Evolutionary conservation across 257 asterid species (phyloP).

Genomic region (Petunia secreta): DNA sequence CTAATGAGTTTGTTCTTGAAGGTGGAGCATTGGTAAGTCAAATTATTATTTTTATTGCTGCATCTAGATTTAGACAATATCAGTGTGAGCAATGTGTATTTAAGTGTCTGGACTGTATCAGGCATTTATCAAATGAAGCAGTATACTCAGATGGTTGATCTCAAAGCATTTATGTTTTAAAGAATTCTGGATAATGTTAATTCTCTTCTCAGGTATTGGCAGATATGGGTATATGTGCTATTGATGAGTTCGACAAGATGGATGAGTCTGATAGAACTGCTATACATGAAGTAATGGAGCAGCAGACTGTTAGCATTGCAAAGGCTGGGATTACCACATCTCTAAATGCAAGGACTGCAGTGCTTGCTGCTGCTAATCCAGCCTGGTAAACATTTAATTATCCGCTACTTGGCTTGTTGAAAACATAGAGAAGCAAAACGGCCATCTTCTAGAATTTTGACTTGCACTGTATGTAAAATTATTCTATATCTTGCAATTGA

Average conservation of each 20-base stretch:
- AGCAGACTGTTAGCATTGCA: slow-evolving; percentile 98
- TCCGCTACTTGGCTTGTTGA: slow-evolving; percentile 26
- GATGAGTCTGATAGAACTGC: slow-evolving; percentile 97
- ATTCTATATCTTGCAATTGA: background rate
- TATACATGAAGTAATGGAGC: slow-evolving; percentile 99
- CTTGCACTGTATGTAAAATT: background rate
- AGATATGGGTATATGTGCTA: slow-evolving; percentile 99
- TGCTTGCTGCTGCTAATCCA: slow-evolving; percentile 99
- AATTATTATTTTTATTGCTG: slow-evolving; percentile 19
- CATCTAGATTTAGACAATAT: background rate
- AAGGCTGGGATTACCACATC: slow-evolving; percentile 99
- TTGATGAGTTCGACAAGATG: slow-evolving; percentile 98
- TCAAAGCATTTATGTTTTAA: slow-evolving; percentile 10
- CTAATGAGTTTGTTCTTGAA: slow-evolving; percentile 96
- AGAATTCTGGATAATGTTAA: slow-evolving; percentile 8
- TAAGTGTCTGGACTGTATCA: background rate
- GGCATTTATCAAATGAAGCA: background rate
- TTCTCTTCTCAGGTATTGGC: slow-evolving; percentile 72
- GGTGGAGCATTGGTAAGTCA: slow-evolving; percentile 96
- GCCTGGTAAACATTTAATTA: slow-evolving; percentile 69
- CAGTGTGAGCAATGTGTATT: slow-evolving; percentile 14
- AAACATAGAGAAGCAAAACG: slow-evolving; percentile 1
- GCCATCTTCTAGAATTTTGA: background rate
- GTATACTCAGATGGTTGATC: slow-evolving; percentile 6
- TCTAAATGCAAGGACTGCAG: slow-evolving; percentile 96